These are phyloP conservation scores for Neurospora sp. DNA, from an alignment of 495 filamentous ascomycete species.

Conservation along the genomic window DNA sequence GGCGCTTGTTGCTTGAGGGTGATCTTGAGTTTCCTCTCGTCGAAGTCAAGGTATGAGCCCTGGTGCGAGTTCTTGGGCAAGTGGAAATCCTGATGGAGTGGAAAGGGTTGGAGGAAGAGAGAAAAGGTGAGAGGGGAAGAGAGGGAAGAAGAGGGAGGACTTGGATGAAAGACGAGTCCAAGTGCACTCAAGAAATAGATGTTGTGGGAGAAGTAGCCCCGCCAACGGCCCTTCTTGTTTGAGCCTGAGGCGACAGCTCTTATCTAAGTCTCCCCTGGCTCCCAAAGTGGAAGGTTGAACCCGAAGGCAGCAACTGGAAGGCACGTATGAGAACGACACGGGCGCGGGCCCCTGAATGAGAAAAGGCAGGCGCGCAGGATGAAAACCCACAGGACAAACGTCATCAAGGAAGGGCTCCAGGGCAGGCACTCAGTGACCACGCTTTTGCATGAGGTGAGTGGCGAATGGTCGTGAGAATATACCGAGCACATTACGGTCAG, in stretches of 20 bases:
- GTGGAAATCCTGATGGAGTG: background rate
- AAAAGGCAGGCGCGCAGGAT: background rate
- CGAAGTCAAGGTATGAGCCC: background rate
- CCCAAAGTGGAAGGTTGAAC: too few species aligned
- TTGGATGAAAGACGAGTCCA: background rate
- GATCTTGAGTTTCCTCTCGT: background rate
- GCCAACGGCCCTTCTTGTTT: background rate
- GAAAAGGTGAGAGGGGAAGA: background rate
- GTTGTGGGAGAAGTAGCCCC: background rate
- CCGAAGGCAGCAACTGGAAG: background rate
- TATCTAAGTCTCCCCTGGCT: background rate
- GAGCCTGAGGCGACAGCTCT: background rate
- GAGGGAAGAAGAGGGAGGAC: background rate
- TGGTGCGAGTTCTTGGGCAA: background rate
- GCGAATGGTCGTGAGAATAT: too few species aligned
- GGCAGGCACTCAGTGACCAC: background rate
- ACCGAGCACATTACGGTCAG: too few species aligned
- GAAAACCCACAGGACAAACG: background rate
- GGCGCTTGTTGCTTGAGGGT: background rate
- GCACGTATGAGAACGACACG: too few species aligned
- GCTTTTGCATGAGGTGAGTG: background rate
- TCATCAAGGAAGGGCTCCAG: background rate
- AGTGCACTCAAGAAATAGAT: background rate
- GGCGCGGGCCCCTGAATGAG: background rate
- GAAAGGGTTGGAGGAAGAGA: background rate